Percentiles rank a stretch among this genome's conserved stretches.
Conservation (phyloP, 306 rosid genomes). For the Abrus precatorius region DNA sequence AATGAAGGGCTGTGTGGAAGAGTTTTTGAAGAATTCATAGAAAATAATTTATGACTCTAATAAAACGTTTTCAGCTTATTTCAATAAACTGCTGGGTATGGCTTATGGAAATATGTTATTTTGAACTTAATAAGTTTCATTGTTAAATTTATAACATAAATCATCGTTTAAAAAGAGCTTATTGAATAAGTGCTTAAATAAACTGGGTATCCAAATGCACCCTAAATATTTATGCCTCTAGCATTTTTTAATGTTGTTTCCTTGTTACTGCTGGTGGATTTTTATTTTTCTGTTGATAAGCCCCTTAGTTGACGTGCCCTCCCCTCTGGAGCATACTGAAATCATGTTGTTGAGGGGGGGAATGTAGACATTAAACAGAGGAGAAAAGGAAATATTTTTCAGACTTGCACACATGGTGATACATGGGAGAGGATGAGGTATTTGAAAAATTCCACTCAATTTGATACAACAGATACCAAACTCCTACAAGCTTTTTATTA, state of each 20-base stretch:
- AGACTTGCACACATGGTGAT: neutral
- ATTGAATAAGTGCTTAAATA: too few species aligned
- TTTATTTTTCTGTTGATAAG: slow-evolving; percentile 21
- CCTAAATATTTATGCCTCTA: neutral
- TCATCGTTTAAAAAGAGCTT: too few species aligned
- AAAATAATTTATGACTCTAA: too few species aligned
- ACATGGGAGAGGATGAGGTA: neutral
- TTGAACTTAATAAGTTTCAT: too few species aligned
- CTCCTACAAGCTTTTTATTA: neutral
- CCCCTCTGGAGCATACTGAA: neutral
- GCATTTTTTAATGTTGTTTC: neutral
- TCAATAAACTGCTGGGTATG: too few species aligned
- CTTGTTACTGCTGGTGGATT: slow-evolving; percentile 20
- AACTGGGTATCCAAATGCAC: too few species aligned
- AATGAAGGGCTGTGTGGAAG: neutral
- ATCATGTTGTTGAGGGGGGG: neutral
- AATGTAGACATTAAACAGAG: neutral
- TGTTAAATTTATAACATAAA: too few species aligned
- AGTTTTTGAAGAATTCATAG: too few species aligned
- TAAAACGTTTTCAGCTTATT: too few species aligned
- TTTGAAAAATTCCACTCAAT: neutral
- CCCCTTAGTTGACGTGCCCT: neutral
- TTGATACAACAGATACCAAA: neutral
- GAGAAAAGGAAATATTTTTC: neutral
- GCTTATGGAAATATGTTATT: too few species aligned